These are phyloP conservation scores for Vaccinium darrowii DNA, from an alignment of 148 eudicot species.

Conservation along the genomic window DNA sequence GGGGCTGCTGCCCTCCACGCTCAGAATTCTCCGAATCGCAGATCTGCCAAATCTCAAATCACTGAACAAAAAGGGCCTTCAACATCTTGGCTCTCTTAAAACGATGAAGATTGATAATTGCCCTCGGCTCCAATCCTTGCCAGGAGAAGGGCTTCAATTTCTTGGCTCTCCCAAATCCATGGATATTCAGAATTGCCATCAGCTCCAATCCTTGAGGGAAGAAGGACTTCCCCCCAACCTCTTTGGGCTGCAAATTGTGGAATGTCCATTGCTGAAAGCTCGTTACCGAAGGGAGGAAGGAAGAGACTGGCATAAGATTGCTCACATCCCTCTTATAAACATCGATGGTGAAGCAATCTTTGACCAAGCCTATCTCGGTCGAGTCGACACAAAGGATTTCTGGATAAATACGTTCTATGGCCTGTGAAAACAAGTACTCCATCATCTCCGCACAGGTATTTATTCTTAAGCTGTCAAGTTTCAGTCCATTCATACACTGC, in stretches of 20 bases:
- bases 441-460: no score
- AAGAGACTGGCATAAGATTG: background rate
- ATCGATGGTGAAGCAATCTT: background rate
- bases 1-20: no score
- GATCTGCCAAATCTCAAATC: background rate
- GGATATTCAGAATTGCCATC: background rate
- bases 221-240: background rate
- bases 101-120: fast-evolving
- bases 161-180: background rate
- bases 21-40: no score
- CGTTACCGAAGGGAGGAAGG: background rate
- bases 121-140: background rate
- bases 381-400: no score
- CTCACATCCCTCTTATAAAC: background rate
- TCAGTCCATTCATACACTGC: no score
- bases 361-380: background rate
- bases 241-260: background rate
- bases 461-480: no score
- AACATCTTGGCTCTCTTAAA: background rate
- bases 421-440: no score
- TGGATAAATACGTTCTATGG: no score
- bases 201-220: background rate
- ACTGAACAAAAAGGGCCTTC: background rate
- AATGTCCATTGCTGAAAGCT: background rate
- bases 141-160: background rate